These are phyloP conservation scores for Lignosus rhinocerotis DNA, from an alignment of 1,284 basidiomycete species.

Conservation along the genomic window DNA sequence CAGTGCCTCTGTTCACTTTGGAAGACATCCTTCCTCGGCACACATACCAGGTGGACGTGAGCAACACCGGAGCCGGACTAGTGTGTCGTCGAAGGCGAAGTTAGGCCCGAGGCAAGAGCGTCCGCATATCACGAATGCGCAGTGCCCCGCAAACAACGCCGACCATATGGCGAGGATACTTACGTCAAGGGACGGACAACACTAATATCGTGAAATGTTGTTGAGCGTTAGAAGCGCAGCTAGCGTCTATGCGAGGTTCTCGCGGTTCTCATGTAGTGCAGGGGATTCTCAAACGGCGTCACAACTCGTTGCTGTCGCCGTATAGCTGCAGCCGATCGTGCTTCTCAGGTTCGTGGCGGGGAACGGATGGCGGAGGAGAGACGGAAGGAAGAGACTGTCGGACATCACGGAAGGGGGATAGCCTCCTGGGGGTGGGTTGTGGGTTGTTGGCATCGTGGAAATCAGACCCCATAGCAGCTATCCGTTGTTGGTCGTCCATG, in stretches of 20 bases:
- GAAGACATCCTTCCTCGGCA: neutral
- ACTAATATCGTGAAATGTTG: neutral
- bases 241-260: neutral
- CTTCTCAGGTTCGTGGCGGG: neutral
- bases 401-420: neutral
- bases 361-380: neutral
- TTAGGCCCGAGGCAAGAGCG: neutral
- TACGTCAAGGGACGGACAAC: neutral
- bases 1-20: neutral
- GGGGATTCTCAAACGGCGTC: neutral
- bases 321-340: neutral
- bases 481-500: neutral
- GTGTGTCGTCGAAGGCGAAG: neutral
- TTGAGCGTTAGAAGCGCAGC: too few relatives aligned
- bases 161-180: constrained; percentile 1
- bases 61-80: neutral
- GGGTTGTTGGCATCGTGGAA: neutral
- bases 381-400: neutral
- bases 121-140: neutral
- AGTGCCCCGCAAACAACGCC: neutral
- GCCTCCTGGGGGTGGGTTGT: neutral
- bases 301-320: neutral
- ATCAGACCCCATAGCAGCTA: neutral
- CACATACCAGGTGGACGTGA: neutral
- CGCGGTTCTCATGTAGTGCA: neutral